Base-by-base conservation (phyloP, 2,329 filamentous ascomycete genomes). In the Shiraia bambusicola region DNA sequence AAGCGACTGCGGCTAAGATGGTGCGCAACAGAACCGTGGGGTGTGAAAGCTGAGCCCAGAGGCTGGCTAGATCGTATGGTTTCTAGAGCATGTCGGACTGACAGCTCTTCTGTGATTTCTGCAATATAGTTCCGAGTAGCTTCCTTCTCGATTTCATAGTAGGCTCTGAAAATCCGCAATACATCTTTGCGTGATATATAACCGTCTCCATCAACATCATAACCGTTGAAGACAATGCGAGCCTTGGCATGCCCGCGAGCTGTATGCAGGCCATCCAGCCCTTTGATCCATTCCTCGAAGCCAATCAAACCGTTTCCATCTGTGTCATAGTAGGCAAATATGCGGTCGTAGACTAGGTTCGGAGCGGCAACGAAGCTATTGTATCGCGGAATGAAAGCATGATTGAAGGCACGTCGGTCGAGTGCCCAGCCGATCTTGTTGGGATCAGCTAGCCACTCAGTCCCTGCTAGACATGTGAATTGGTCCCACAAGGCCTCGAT, bases 401-500 rank as follows among this genome's bases (percentile, higher is more conserved):
- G 83, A 64, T 96, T 89, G 69, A 98, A 98, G 0, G 89, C 95
- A 67, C 86, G 87, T 47, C 90, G 83, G 63, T 97, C 91, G 75
- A 97, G 94, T 25, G 90, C 93, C 55, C 92, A 77, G 40, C 80
- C 76, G 29, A 96, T 77, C 15, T 84, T 79, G 55, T 87, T 83
- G 0, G 89, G 87, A 62, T 97, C 92, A 13, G 86, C 80, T 25
- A 82, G 74, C 86, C 87, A 95, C 63, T 92, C 84, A 5, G 84
- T 85, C 53, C 87, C 92, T 29, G 92, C 92, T 69, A 96, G 84
- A 65, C 91, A 96, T 4, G 88, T 91, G 79, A 95, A 98, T 63
- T 97, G 92, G 61, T 97, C 92, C 85, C 91, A 97, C 29, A 95
- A 81, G 6, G 91, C 92, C 69, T 97, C 92, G 5, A 98, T 75